These are phyloP conservation scores for Schwanniomyces sp. DNA, from an alignment of 805 yeast genomes.

Conservation along the genomic window DNA sequence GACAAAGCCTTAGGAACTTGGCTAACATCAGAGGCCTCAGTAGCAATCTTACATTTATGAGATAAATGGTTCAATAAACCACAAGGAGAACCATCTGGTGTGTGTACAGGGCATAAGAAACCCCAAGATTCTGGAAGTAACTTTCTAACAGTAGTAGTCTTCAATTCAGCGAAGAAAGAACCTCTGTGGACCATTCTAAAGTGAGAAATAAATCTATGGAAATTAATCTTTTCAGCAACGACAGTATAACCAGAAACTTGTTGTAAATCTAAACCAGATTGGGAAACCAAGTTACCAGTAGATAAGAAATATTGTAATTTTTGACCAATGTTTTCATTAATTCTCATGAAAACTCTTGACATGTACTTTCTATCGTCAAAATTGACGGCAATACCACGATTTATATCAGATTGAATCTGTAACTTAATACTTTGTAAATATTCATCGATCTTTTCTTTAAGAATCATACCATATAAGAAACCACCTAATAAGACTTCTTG, in stretches of 20 bases:
- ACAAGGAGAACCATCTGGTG: slow-evolving; percentile 99
- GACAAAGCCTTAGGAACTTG: slow-evolving; percentile 64
- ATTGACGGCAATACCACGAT: slow-evolving; percentile 77
- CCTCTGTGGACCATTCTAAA: slow-evolving; percentile 99
- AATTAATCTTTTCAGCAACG: slow-evolving; percentile 97
- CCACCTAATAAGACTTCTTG: slow-evolving; percentile 97
- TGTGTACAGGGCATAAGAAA: slow-evolving; percentile 96
- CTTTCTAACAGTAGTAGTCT: slow-evolving; percentile 96
- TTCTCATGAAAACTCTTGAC: slow-evolving; percentile 70
- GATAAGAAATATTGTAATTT: slow-evolving; percentile 92
- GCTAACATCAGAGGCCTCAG: slow-evolving; percentile 71
- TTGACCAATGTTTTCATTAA: slow-evolving; percentile 92
- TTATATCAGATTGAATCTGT: slow-evolving; percentile 77
- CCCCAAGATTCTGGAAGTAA: slow-evolving; percentile 99
- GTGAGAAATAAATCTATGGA: slow-evolving; percentile 96
- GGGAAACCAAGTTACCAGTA: slow-evolving; percentile 95
- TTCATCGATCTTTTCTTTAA: slow-evolving; percentile 95
- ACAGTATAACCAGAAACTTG: slow-evolving; percentile 98
- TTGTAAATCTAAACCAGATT: slow-evolving; percentile 95
- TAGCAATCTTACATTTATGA: slow-evolving; percentile 88
- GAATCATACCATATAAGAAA: slow-evolving; percentile 92
- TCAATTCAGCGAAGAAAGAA: slow-evolving; percentile 96
- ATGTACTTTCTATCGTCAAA: slow-evolving; percentile 84
- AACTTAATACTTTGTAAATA: slow-evolving; percentile 70
- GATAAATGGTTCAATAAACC: slow-evolving; percentile 96